Base-by-base conservation (phyloP, 164 flowering plant genomes). In the Macadamia tetraphylla region DNA sequence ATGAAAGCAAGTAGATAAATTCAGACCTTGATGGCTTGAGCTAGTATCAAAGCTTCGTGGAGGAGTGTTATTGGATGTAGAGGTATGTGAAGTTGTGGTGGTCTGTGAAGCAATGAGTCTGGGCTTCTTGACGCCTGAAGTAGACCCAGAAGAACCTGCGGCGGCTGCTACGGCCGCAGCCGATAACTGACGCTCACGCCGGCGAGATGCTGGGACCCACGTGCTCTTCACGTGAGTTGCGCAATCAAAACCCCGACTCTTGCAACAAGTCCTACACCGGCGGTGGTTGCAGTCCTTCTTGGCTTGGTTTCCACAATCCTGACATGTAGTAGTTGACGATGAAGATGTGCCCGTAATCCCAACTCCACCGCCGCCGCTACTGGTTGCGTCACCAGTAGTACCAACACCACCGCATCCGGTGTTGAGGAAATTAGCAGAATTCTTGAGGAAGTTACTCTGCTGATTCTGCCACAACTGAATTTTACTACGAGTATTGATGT, bases 211-310 rank as follows among this genome's bases (percentile, higher is more conserved):
- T 1, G 98, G 96, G 6, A 93, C 96, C 98, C 98, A 93, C 9
- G 98, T 93, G 86, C 98, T 93, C 81, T 86, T 93, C 62, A 93
- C 88, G 75, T 93, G 98, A 46, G 98, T 93, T 9, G 86, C 17
- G 62, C 98, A 94, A 52, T 91, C 92, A 65, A 73, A 90, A 0
- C 94, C 95, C 0, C 97, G 86, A 73, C 96, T 94, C 74, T 89
- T 94, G 70, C 98, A 94, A 70, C 98, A 94, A n/a, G 97, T 94
- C 71, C 98, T 75, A 68, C 98, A 94, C 76, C 98, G 76, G 9
- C 88, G 64, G 63, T 92, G 91, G 56, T 77, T 79, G 65, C 98
- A 94, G 68, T 94, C 97, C 65, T 92, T 94, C 84, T 94, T 94
- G 2, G 97, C 91, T 71, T 93, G 98, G 79, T 93, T 93, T 1